These are phyloP conservation scores for Phytophthora macrochlamydospora DNA, from an alignment of 352 stramenopile genomes.

Conservation along the genomic window DNA sequence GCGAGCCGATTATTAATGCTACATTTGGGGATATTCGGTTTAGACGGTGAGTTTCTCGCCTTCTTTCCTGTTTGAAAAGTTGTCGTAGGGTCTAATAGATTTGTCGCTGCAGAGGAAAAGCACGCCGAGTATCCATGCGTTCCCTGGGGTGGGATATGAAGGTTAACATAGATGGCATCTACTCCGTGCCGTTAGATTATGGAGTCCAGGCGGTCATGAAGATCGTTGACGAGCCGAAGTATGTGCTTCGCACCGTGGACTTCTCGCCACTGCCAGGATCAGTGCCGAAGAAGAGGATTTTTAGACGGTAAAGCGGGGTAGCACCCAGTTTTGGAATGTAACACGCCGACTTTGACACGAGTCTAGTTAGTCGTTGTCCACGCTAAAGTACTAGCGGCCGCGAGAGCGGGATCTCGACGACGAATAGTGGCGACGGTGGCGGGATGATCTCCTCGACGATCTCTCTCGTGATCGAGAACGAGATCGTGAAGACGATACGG, in stretches of 20 bases:
- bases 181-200: constrained; percentile 88
- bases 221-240: constrained; percentile 87
- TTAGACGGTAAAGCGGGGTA: constrained; percentile 27
- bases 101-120: constrained; percentile 59
- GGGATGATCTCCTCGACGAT: constrained; percentile 20
- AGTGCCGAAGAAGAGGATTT: constrained; percentile 36
- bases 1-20: constrained; percentile 90
- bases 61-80: neutral
- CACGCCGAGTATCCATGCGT: constrained; percentile 85
- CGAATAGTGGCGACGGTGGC: constrained; percentile 21
- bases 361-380: neutral
- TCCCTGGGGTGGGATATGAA: constrained; percentile 92
- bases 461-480: constrained; percentile 31
- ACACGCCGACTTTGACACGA: constrained; percentile 9
- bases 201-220: constrained; percentile 92
- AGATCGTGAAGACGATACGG: constrained; percentile 44
- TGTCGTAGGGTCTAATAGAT: no score
- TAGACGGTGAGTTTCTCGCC: constrained; percentile 53
- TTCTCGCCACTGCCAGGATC: constrained; percentile 47
- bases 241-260: constrained; percentile 84
- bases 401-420: constrained; percentile 41
- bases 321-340: constrained; percentile 35
- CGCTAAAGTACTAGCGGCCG: neutral
- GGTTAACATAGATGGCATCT: constrained; percentile 88
- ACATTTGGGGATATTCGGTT: constrained; percentile 91